Evolutionary conservation across 2,329 filamentous ascomycete genomes (phyloP).

Genomic region (Calonectria pteridis): DNA sequence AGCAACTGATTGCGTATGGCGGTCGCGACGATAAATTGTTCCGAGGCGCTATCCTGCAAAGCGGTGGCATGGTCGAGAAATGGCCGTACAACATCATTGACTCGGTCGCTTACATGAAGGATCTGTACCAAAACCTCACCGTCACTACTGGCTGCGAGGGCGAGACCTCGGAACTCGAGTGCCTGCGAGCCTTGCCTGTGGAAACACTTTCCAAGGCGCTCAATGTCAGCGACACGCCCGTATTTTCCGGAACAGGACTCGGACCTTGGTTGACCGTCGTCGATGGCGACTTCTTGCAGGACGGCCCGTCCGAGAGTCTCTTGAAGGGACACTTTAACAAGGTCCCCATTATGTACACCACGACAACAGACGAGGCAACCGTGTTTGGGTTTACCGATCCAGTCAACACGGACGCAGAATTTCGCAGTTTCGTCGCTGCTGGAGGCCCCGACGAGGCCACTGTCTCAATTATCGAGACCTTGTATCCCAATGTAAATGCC

Average conservation of each 20-base stretch:
- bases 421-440: neutral
- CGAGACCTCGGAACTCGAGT: neutral
- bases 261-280: conserved; percentile 9
- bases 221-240: neutral
- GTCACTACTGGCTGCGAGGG: neutral
- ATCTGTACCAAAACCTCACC: conserved; percentile 13
- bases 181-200: neutral
- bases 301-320: neutral
- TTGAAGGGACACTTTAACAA: conserved; percentile 9
- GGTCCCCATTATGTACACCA: conserved; percentile 7
- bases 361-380: neutral
- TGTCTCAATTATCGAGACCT: neutral
- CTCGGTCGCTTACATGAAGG: neutral
- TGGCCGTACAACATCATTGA: conserved; percentile 10
- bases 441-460: conserved; percentile 3
- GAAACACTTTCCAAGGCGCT: conserved; percentile 5
- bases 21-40: neutral
- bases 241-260: conserved; percentile 3
- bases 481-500: conserved; percentile 11
- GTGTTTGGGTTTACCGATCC: conserved; percentile 1
- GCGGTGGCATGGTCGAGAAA: conserved; percentile 4
- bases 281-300: conserved; percentile 4
- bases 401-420: neutral
- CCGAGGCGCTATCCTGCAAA: neutral
- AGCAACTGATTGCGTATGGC: neutral